Conservation (phyloP, 2,329 filamentous ascomycete species). For the Neofusicoccum sp. region DNA sequence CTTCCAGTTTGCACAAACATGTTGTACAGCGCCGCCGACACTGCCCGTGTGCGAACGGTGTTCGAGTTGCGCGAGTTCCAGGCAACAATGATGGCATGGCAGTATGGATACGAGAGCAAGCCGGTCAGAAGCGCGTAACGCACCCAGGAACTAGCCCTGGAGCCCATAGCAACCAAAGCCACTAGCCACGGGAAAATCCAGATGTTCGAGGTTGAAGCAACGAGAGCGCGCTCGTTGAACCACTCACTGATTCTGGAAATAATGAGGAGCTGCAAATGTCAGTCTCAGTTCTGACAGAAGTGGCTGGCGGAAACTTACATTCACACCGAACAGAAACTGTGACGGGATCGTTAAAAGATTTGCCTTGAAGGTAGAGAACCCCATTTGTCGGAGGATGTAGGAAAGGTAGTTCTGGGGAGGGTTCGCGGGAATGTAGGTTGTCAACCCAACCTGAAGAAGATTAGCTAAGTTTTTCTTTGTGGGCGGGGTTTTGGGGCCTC, state of each 20-base stretch:
- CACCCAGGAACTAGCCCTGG: conserved; percentile 41
- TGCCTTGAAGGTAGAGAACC: conserved; percentile 31
- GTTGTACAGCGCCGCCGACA: conserved; percentile 52
- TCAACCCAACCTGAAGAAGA: conserved; percentile 27
- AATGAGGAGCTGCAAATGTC: conserved; percentile 39
- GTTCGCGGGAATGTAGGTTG: conserved; percentile 42
- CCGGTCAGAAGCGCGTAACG: conserved; percentile 42
- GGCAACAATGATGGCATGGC: conserved; percentile 49
- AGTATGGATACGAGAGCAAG: conserved; percentile 50
- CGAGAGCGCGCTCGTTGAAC: conserved; percentile 46
- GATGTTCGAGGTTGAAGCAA: conserved; percentile 48
- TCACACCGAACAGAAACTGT: conserved; percentile 43
- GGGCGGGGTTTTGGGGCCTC: not conserved
- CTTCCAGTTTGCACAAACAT: conserved; percentile 48
- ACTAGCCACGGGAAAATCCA: conserved; percentile 53
- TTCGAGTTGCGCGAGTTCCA: conserved; percentile 52
- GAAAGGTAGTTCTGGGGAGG: conserved; percentile 49
- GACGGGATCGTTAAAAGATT: conserved; percentile 28
- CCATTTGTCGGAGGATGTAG: conserved; percentile 44
- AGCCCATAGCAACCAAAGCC: conserved; percentile 42
- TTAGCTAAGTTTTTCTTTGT: not conserved
- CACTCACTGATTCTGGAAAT: conserved; percentile 48
- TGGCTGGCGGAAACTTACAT: not conserved
- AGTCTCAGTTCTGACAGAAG: too few relatives aligned
- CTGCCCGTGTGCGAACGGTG: conserved; percentile 48